Evolutionary conservation across 169 alveolate genomes (phyloP).

Genomic region (Plasmodium knowlesi): DNA sequence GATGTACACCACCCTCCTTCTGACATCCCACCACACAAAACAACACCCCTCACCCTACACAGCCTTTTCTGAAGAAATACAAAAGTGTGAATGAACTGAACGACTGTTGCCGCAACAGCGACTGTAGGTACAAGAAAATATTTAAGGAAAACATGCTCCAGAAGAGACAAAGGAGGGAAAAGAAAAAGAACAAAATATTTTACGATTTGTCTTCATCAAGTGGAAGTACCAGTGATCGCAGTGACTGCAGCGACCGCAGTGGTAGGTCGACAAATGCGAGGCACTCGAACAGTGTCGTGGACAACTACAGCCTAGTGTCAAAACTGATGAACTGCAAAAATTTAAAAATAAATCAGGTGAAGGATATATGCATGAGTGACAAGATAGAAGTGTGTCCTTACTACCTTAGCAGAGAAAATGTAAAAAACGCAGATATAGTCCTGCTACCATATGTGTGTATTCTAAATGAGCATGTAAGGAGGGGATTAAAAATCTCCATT

Average conservation of each 20-base stretch:
- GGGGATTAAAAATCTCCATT: constrained; percentile 72
- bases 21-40: neutral
- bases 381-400: constrained; percentile 76
- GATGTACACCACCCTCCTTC: neutral
- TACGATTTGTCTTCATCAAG: constrained; percentile 12
- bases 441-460: constrained; percentile 85
- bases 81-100: constrained; percentile 25
- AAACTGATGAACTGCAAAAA: constrained; percentile 40
- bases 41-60: neutral
- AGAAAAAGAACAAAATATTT: constrained; percentile 19
- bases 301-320: constrained; percentile 25
- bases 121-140: constrained; percentile 32
- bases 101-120: constrained; percentile 26
- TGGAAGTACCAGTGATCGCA: neutral
- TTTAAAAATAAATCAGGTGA: constrained; percentile 22
- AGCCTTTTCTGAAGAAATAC: neutral
- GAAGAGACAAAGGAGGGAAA: constrained; percentile 5
- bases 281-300: neutral
- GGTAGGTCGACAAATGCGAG: neutral
- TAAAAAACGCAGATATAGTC: constrained; percentile 80
- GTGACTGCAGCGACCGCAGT: neutral
- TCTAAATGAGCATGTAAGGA: constrained; percentile 78
- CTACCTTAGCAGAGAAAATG: constrained; percentile 79
- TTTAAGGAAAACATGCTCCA: neutral
- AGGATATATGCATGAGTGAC: constrained; percentile 30